Conservation (phyloP, 495 filamentous ascomycete genomes). For the Cercophora newfieldiana region DNA sequence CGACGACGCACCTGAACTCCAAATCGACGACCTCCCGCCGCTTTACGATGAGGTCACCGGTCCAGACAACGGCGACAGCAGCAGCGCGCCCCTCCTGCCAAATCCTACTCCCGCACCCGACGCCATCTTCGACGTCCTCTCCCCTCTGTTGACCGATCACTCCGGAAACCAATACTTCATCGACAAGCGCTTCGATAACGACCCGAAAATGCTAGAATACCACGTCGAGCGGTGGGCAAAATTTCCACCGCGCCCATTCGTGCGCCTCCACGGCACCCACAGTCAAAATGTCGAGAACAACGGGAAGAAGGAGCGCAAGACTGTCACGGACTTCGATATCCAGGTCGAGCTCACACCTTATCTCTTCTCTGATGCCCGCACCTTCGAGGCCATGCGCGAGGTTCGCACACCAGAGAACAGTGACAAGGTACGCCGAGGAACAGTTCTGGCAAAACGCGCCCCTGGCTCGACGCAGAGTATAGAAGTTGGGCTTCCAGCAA, state of each 20-base stretch:
- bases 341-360: conserved; percentile 51
- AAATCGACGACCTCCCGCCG: conserved; percentile 37
- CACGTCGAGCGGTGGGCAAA: conserved; percentile 44
- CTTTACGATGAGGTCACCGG: conserved; percentile 35
- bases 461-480: conserved; percentile 41
- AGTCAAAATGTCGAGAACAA: conserved; percentile 44
- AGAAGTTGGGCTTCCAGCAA: conserved; percentile 34
- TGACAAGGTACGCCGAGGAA: conserved; percentile 45
- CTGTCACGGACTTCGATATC: conserved; percentile 54
- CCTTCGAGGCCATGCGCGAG: conserved; percentile 29
- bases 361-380: conserved; percentile 43
- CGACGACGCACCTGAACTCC: conserved; percentile 34
- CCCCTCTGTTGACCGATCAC: conserved; percentile 17
- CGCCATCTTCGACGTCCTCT: neutral
- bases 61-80: conserved; percentile 6
- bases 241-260: conserved; percentile 47
- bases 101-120: neutral
- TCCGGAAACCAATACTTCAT: conserved; percentile 39
- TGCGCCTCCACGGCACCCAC: conserved; percentile 54
- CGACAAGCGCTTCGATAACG: conserved; percentile 38
- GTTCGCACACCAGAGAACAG: conserved; percentile 41
- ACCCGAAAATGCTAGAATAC: conserved; percentile 43
- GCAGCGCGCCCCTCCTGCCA: conserved; percentile 30
- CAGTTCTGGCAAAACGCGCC: conserved; percentile 40
- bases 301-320: conserved; percentile 45